These are phyloP conservation scores for Moniliophthora roreri DNA, from an alignment of 1,284 basidiomycete species.

Conservation along the genomic window DNA sequence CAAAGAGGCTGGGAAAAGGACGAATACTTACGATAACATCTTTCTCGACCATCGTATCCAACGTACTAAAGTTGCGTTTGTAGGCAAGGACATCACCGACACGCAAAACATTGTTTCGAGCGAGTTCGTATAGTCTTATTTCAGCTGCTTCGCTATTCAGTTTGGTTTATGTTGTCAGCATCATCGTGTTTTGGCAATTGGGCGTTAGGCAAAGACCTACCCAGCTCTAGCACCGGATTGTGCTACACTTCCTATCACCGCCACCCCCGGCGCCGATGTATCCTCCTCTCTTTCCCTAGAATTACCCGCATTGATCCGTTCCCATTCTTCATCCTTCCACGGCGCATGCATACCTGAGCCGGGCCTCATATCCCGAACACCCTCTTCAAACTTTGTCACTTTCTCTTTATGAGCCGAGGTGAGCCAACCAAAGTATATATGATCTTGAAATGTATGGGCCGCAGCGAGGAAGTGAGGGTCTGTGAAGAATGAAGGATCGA, in stretches of 20 bases:
- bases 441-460: constrained; percentile 58
- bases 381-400: constrained; percentile 39
- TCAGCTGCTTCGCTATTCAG: constrained; percentile 34
- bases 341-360: too few species aligned
- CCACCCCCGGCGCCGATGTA: constrained; percentile 12
- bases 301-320: constrained; percentile 25
- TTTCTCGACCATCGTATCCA: constrained; percentile 45
- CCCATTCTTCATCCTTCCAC: constrained; percentile 66
- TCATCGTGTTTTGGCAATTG: background rate
- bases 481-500: constrained; percentile 46
- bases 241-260: constrained; percentile 5
- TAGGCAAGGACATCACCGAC: constrained; percentile 55
- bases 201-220: constrained; percentile 16
- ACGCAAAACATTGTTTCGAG: constrained; percentile 41
- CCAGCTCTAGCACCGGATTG: constrained; percentile 22
- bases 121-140: constrained; percentile 43
- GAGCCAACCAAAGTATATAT: constrained; percentile 53
- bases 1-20: background rate
- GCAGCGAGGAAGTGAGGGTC: constrained; percentile 55
- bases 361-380: constrained; percentile 41
- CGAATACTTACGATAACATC: constrained; percentile 45
- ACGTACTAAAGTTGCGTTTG: constrained; percentile 39
- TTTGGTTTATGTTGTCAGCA: background rate
- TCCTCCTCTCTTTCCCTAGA: constrained; percentile 31
- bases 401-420: constrained; percentile 41